Conservation (phyloP, 73 alveolate species). For the Halteria grandinella region DNA sequence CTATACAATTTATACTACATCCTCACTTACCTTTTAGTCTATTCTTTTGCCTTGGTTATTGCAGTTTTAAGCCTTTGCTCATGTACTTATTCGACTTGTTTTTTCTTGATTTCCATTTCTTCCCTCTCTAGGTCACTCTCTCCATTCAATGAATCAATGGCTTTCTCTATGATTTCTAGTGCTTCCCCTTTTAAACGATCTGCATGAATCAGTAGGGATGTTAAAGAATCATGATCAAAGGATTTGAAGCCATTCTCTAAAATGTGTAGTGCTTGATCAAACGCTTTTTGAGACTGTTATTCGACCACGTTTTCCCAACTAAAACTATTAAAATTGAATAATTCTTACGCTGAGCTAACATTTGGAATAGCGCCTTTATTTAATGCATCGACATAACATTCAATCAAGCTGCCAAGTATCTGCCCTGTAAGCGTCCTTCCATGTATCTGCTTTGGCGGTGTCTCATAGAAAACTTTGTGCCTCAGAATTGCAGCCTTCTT, state of each 20-base stretch:
- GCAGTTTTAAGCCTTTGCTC: background rate
- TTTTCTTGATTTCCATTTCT: conserved; percentile 27
- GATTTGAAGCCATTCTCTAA: conserved; percentile 8
- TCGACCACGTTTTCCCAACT: conserved; percentile 71
- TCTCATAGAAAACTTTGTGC: conserved; percentile 60
- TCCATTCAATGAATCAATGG: background rate
- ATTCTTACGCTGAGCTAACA: conserved; percentile 60
- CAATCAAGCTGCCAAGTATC: conserved; percentile 49
- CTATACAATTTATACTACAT: background rate
- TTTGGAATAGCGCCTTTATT: conserved; percentile 72
- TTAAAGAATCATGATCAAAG: background rate
- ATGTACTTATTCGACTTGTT: background rate
- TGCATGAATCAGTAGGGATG: conserved; percentile 13
- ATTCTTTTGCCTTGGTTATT: background rate
- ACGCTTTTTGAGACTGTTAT: conserved; percentile 59
- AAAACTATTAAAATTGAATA: background rate
- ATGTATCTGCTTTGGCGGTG: conserved; percentile 63
- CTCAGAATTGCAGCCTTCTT: conserved; percentile 50
- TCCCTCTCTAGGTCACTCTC: conserved; percentile 11
- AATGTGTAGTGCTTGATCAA: conserved; percentile 35
- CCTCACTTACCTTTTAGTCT: background rate
- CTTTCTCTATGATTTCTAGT: conserved; percentile 20
- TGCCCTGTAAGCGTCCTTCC: conserved; percentile 50
- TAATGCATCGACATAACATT: conserved; percentile 63
- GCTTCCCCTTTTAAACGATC: background rate